Evolutionary conservation across 768 basidiomycete genomes (phyloP).

Genomic region (Coprinopsis strossmayeri): DNA sequence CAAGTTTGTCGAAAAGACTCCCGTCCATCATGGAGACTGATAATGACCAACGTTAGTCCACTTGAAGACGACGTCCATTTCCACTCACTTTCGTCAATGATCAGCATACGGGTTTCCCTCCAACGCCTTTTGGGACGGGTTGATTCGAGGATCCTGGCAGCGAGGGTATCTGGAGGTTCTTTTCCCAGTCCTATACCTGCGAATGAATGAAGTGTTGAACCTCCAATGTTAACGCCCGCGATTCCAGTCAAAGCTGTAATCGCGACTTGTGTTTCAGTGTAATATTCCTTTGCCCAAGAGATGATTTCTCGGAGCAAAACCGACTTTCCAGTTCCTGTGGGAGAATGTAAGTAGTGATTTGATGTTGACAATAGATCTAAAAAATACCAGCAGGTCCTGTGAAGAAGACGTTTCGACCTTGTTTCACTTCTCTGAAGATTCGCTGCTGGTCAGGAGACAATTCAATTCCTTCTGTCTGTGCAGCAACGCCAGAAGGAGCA

Average conservation of each 20-base stretch:
- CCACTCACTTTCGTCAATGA: constrained; percentile 64
- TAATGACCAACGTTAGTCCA: not conserved
- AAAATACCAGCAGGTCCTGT: constrained; percentile 63
- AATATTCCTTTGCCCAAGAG: constrained; percentile 21
- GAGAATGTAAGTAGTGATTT: not conserved
- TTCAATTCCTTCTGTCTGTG: constrained; percentile 4
- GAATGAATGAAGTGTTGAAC: constrained; percentile 60
- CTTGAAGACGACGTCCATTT: not conserved
- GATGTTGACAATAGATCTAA: not conserved
- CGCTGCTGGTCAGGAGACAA: constrained; percentile 34
- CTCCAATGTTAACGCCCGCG: constrained; percentile 67
- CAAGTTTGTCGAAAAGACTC: constrained; percentile 63
- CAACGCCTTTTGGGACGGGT: constrained; percentile 34
- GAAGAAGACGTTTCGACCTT: constrained; percentile 61
- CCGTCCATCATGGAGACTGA: constrained; percentile 75
- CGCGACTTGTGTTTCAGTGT: constrained; percentile 30
- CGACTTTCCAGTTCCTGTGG: constrained; percentile 63
- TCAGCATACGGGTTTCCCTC: constrained; percentile 43
- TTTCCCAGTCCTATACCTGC: constrained; percentile 60
- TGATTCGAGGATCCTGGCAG: constrained; percentile 23
- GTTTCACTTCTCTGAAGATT: constrained; percentile 40
- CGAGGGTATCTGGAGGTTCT: constrained; percentile 36
- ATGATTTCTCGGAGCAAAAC: constrained; percentile 63
- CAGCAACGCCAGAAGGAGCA: no score
- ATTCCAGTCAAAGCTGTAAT: constrained; percentile 64